phyloP scores from a whole-genome alignment of 2,329 filamentous ascomycete species.

The Amesomyces nigricolor region DNA sequence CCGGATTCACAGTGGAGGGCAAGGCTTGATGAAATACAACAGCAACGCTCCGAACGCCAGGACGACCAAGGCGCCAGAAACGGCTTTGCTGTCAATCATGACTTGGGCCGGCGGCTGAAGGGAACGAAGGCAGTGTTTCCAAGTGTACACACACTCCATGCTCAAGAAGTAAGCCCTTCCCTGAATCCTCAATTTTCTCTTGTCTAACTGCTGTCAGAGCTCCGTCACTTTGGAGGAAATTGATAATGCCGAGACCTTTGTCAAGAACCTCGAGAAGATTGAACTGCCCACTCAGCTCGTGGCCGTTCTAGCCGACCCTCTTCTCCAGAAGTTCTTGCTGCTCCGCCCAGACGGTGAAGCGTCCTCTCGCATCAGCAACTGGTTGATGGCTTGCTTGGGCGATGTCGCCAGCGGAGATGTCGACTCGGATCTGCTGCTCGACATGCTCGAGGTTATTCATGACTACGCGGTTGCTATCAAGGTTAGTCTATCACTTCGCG shows the following conservation, averaged over 20 bases:
- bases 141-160: constrained; percentile 66
- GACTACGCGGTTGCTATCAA: constrained; percentile 53
- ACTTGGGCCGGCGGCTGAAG: constrained; percentile 40
- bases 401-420: constrained; percentile 50
- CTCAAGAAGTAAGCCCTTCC: constrained; percentile 51
- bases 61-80: constrained; percentile 39
- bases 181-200: not conserved
- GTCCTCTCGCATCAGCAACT: constrained; percentile 50
- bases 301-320: constrained; percentile 66
- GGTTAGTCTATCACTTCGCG: constrained; percentile 33
- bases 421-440: constrained; percentile 44
- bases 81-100: constrained; percentile 60
- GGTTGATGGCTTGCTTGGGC: constrained; percentile 52
- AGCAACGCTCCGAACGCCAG: constrained; percentile 43
- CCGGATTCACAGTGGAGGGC: constrained; percentile 71
- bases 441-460: constrained; percentile 50
- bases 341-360: constrained; percentile 52
- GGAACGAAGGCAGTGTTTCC: constrained; percentile 53
- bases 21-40: constrained; percentile 63
- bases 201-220: constrained; percentile 35
- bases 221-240: constrained; percentile 72
- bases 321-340: constrained; percentile 73
- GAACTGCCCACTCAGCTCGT: constrained; percentile 78
- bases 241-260: constrained; percentile 63
- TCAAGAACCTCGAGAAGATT: constrained; percentile 68